phyloP scores from a whole-genome alignment of 2,329 filamentous ascomycete genomes.

The Cytospora leucostoma region DNA sequence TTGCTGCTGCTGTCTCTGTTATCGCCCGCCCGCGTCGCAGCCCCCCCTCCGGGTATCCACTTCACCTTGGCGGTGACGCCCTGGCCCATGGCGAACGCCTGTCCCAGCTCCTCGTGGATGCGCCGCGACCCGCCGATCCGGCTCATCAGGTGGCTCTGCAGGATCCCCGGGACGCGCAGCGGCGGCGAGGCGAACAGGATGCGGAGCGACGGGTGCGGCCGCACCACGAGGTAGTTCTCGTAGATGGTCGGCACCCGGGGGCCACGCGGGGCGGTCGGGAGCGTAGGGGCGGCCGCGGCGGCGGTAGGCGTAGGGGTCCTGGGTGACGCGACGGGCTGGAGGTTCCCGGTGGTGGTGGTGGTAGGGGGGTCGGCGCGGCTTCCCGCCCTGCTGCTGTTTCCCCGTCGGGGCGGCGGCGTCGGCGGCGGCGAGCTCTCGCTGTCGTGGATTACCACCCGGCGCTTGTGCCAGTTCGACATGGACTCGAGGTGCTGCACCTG shows the following conservation, averaged over 20 bases:
- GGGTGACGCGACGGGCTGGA: slow-evolving; percentile 9
- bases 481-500: slow-evolving; percentile 34
- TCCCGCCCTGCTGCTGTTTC: slow-evolving; percentile 12
- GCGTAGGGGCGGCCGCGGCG: background rate
- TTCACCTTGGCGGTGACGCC: slow-evolving; percentile 75
- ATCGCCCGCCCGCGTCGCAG: no score
- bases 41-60: slow-evolving; percentile 56
- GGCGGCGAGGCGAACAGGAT: slow-evolving; percentile 71
- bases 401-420: slow-evolving; percentile 3
- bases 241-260: slow-evolving; percentile 42
- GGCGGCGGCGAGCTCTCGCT: slow-evolving; percentile 25
- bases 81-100: slow-evolving; percentile 67
- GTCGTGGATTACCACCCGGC: slow-evolving; percentile 41
- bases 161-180: slow-evolving; percentile 66
- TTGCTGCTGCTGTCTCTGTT: slow-evolving; percentile 1
- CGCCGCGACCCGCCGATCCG: slow-evolving; percentile 53
- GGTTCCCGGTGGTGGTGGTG: slow-evolving; percentile 7
- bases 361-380: no score
- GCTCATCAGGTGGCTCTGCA: slow-evolving; percentile 60
- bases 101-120: slow-evolving; percentile 50
- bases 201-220: slow-evolving; percentile 65
- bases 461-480: slow-evolving; percentile 43
- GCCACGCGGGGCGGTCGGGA: slow-evolving; percentile 1
- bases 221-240: slow-evolving; percentile 63
- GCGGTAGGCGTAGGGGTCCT: slow-evolving; percentile 31